A percentile compares a stretch with the other conserved stretches of the same genome.
These are phyloP conservation scores for Xylona heveae DNA, from an alignment of 495 filamentous ascomycete species.

Conservation along the genomic window DNA sequence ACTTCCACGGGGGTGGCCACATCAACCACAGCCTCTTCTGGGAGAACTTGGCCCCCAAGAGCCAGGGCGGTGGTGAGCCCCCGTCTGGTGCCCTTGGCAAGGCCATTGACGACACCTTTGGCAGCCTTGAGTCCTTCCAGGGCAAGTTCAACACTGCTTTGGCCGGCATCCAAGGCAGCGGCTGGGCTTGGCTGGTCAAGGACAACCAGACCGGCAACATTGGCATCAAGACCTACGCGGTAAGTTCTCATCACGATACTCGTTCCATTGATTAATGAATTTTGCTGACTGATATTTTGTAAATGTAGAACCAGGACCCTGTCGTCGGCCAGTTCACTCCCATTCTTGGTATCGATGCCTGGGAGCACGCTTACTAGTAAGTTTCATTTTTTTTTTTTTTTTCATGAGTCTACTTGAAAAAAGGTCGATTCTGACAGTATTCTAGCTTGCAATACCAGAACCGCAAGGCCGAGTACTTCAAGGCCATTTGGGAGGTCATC, in stretches of 20 bases:
- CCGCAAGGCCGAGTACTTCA: slow-evolving; percentile 96
- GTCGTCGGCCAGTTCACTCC: slow-evolving; percentile 73
- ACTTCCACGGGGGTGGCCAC: slow-evolving; percentile 93
- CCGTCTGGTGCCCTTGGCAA: slow-evolving; percentile 39
- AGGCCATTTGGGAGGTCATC: slow-evolving; percentile 88
- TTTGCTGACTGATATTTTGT: no score
- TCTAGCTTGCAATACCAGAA: slow-evolving; percentile 86
- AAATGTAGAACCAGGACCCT: slow-evolving; percentile 62
- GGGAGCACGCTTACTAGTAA: slow-evolving; percentile 77
- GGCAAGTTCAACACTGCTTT: slow-evolving; percentile 56
- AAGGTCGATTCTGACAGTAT: no score
- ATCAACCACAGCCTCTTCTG: slow-evolving; percentile 87
- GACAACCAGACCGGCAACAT: slow-evolving; percentile 57
- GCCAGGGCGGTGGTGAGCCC: slow-evolving; percentile 53
- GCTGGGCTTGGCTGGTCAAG: slow-evolving; percentile 89
- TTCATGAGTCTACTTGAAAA: background rate
- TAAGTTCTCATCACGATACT: slow-evolving; percentile 17
- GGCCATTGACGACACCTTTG: slow-evolving; percentile 61
- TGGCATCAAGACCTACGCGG: slow-evolving; percentile 55
- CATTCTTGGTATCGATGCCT: slow-evolving; percentile 86
- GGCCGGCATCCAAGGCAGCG: slow-evolving; percentile 79
- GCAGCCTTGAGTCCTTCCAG: slow-evolving; percentile 51
- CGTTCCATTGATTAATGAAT: no score
- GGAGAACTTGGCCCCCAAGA: slow-evolving; percentile 71
- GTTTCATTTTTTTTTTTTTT: slow-evolving; percentile 8